phyloP scores from a whole-genome alignment of 805 yeast species.

The Wickerhamiella occidentalis region DNA sequence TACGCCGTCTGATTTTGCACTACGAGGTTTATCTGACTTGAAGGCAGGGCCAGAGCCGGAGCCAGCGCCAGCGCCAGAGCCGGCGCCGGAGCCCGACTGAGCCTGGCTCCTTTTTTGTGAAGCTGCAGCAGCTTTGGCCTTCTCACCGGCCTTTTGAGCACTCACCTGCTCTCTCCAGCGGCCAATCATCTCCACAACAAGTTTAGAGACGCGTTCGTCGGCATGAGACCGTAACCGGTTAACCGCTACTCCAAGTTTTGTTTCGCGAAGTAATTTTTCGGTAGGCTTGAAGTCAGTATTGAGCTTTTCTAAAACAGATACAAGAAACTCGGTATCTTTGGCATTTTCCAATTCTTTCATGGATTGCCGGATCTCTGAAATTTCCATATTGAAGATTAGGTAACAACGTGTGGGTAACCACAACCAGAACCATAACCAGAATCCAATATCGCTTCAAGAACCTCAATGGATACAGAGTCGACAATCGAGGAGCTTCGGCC shows the following conservation, averaged over 20 bases:
- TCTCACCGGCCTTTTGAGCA: slow-evolving; percentile 25
- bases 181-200: slow-evolving; percentile 73
- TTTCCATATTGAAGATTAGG: slow-evolving; percentile 19
- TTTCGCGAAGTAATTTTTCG: slow-evolving; percentile 75
- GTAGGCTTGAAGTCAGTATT: slow-evolving; percentile 69
- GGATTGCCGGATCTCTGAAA: slow-evolving; percentile 15
- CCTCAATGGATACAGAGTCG: neutral
- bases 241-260: slow-evolving; percentile 94
- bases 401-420: neutral
- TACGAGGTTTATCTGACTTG: slow-evolving; percentile 48
- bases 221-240: slow-evolving; percentile 70
- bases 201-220: slow-evolving; percentile 44
- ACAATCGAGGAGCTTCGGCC: slow-evolving; percentile 1
- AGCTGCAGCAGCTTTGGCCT: slow-evolving; percentile 7
- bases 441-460: neutral
- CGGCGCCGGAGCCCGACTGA: neutral
- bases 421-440: neutral
- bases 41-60: slow-evolving; percentile 15
- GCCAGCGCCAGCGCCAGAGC: slow-evolving; percentile 4
- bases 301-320: slow-evolving; percentile 53
- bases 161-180: slow-evolving; percentile 83
- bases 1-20: slow-evolving; percentile 69
- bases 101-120: slow-evolving; percentile 8
- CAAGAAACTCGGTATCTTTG: slow-evolving; percentile 46
- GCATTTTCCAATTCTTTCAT: slow-evolving; percentile 64